Base-by-base conservation (phyloP, 176 grass and related monocot genomes). In the Neostapfia colusana region DNA sequence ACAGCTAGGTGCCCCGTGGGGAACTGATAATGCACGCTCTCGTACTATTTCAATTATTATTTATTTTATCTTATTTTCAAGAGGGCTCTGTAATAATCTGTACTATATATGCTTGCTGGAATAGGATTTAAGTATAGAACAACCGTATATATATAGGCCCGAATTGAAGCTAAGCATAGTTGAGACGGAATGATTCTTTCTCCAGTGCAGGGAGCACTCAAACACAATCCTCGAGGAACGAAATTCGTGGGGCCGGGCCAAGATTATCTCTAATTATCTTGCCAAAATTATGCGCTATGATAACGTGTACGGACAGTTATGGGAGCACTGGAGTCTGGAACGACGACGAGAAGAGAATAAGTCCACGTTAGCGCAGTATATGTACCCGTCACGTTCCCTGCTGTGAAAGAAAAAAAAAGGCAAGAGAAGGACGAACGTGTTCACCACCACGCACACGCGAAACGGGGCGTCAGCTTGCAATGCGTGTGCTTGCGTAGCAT, bases 161-260 rank as follows among this genome's bases (percentile, higher is more conserved):
- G 20, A 40, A 40, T 40, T 40, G 83, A 75, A 63, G 70, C 24
- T 80, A 63, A 57, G 76, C 70, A 56, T 67, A 7, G 54, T 15
- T 78, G 82, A 58, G 56, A 28, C 25, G 49, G 76, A 84, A 88
- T 84, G 57, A 88, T 84, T 75, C 86, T 80, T 40, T 65, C 34
- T 80, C 76, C 64, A 65, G 86, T 84, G 81, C 86, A 84, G 27
- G 2, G 39, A 84, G 86, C 86, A 88, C 86, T 88, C 56, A 59
- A 75, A 88, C 86, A 84, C 56, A 59, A 80, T 46, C 38, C 68
- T 74, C 79, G 15, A 38, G 53, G 54, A 37, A 60, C 65, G 69
- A 79, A 75, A 79, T 83, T 46, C 45, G 86, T 79, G 86, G 86
- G 86, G 45, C 38, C 81, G 34, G 44, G 26, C 60, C 43, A 59